phyloP scores from a whole-genome alignment of 495 filamentous ascomycete species.

The Aspergillus diversus region DNA sequence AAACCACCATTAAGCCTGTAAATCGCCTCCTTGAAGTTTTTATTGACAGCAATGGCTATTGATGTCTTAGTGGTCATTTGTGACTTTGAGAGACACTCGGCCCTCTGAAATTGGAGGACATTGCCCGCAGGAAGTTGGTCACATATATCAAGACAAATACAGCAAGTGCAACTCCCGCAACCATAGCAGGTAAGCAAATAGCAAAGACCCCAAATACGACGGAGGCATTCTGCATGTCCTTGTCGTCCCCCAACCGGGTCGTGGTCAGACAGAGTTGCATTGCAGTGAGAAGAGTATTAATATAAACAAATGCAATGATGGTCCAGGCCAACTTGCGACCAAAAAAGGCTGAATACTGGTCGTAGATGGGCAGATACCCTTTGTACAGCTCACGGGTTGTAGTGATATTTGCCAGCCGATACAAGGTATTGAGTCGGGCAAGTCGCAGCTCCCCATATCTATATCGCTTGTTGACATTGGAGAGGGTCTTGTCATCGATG shows the following conservation, averaged over 20 bases:
- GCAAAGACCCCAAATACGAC: background rate
- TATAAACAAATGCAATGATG: background rate
- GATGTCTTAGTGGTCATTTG: too few relatives aligned
- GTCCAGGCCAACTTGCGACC: background rate
- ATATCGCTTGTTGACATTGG: background rate
- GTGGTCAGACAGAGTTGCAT: background rate
- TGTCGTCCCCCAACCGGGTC: background rate
- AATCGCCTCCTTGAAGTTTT: too few relatives aligned
- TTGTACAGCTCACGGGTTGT: background rate
- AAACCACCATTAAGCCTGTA: too few relatives aligned
- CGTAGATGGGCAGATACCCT: background rate
- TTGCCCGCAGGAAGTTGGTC: too few relatives aligned
- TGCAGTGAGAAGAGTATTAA: background rate
- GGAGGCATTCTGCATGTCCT: background rate
- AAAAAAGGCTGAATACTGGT: background rate
- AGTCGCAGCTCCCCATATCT: background rate
- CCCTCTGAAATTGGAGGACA: too few relatives aligned
- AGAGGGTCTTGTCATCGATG: background rate
- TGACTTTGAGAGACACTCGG: too few relatives aligned
- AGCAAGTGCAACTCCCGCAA: too few relatives aligned
- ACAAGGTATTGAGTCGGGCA: background rate
- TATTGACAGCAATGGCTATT: too few relatives aligned
- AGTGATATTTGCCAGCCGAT: background rate
- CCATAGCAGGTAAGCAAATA: background rate
- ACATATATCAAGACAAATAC: too few relatives aligned